Base-by-base conservation (phyloP, 1,284 basidiomycete genomes). In the Caloboletus firmus region DNA sequence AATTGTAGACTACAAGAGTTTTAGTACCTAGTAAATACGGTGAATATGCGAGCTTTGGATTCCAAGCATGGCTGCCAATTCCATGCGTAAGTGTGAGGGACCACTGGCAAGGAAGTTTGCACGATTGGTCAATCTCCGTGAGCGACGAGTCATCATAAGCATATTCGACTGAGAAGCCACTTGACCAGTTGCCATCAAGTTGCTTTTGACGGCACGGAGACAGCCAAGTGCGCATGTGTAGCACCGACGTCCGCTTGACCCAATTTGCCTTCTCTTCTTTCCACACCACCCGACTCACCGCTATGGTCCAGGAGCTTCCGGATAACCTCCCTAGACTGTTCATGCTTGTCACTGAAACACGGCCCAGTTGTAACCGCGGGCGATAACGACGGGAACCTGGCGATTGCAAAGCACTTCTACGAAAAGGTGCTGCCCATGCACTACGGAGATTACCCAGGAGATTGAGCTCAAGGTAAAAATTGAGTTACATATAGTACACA, bases 381-480 rank as follows among this genome's bases (percentile, higher is more conserved):
- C 67, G n/a, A 73, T 26, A 2, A 72, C 66, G 42, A 75, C 61
- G 3, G 75, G 75, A 10, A 76, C 60, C 44, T 60, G 62, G 4
- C 58, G 49, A 12, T 60, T 58, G 43, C 70, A 69, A 37, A 69
- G 61, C 42, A 69, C 57, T 8, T 71, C 58, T 11, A 58, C 52
- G 45, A 69, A 71, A 0, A 71, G 59, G 15, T 26, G 26, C 26
- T 28, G 26, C 26, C 26, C 9, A 9, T 28, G 28, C 28, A 37
- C 26, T 52, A 49, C 17, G 42, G 17, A 5, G 17, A 30, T 30
- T 43, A 51, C 24, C 30, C 15, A 26, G 4, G 18, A 35, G 15
- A 31, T 35, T 24, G 22, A 40, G 20, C 30, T 52, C 34, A 9
- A 35, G 11, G 32, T 35, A 20, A 10, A 32, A 31, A 20, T 13